These are phyloP conservation scores for Clavispora asparagi DNA, from an alignment of 805 yeast genomes.

Conservation along the genomic window DNA sequence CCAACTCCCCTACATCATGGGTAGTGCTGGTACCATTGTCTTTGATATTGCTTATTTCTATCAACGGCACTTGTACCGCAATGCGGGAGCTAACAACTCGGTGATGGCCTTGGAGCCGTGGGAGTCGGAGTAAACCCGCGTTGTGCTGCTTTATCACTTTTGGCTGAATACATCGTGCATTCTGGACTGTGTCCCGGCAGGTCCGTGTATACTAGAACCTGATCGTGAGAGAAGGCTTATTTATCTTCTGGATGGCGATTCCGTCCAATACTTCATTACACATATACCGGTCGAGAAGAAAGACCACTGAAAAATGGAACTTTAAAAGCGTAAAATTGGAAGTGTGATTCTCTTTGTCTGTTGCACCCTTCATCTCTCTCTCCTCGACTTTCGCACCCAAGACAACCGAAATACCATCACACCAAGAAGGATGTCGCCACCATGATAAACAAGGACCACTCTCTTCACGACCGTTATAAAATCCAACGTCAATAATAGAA, in stretches of 20 bases:
- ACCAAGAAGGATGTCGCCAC: no score
- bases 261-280: no score
- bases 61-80: slow-evolving; percentile 43
- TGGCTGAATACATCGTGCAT: no score
- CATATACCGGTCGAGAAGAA: no score
- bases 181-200: not conserved
- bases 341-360: not conserved
- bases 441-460: no score
- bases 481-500: no score
- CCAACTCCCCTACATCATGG: slow-evolving; percentile 78
- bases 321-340: no score
- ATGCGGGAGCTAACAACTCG: slow-evolving; percentile 3
- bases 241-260: no score
- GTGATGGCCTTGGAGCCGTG: slow-evolving; percentile 9
- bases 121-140: not conserved
- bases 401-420: no score
- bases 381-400: not conserved
- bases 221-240: not conserved
- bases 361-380: not conserved
- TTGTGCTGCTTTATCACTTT: no score
- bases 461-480: no score
- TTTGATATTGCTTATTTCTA: slow-evolving; percentile 71
- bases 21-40: slow-evolving; percentile 78
- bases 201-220: not conserved
- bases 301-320: no score